A percentile compares a stretch with the other conserved stretches of the same genome.
Evolutionary conservation across 2,329 filamentous ascomycete species (phyloP).

Genomic region (Amauroascus niger): DNA sequence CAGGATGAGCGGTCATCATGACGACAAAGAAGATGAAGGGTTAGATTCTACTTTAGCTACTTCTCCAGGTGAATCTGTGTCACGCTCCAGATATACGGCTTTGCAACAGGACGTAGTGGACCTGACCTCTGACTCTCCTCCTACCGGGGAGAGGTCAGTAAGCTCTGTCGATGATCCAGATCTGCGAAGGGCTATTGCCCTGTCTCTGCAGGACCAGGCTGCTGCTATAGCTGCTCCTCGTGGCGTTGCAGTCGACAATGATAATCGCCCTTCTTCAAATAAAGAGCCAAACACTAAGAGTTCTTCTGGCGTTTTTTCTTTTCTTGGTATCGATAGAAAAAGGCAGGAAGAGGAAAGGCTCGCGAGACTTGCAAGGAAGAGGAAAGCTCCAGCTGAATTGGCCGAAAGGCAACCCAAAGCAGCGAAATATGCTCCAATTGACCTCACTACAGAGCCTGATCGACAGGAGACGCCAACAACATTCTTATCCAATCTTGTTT

Average conservation of each 20-base stretch:
- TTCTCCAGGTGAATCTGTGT: neutral
- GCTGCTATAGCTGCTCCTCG: neutral
- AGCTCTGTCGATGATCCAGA: conserved; percentile 12
- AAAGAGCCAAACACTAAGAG: neutral
- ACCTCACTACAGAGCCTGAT: neutral
- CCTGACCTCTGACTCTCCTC: conserved; percentile 12
- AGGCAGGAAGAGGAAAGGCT: conserved; percentile 80
- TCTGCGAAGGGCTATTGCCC: conserved; percentile 21
- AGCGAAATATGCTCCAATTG: conserved; percentile 13
- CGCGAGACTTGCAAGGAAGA: conserved; percentile 55
- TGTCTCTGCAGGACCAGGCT: conserved; percentile 22
- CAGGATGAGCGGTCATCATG: neutral
- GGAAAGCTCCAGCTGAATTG: conserved; percentile 38
- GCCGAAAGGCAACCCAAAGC: conserved; percentile 22
- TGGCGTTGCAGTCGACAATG: neutral
- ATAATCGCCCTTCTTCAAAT: conserved; percentile 4
- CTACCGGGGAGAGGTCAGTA: neutral
- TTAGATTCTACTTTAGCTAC: neutral
- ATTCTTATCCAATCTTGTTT: neutral
- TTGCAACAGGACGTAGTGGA: conserved; percentile 8
- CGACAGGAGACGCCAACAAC: neutral
- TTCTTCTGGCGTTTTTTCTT: neutral
- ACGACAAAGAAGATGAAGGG: conserved; percentile 7
- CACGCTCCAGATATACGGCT: neutral
- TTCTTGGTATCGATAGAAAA: conserved; percentile 59